Evolutionary conservation across 768 basidiomycete species (phyloP).

Genomic region (Trametes maxima): DNA sequence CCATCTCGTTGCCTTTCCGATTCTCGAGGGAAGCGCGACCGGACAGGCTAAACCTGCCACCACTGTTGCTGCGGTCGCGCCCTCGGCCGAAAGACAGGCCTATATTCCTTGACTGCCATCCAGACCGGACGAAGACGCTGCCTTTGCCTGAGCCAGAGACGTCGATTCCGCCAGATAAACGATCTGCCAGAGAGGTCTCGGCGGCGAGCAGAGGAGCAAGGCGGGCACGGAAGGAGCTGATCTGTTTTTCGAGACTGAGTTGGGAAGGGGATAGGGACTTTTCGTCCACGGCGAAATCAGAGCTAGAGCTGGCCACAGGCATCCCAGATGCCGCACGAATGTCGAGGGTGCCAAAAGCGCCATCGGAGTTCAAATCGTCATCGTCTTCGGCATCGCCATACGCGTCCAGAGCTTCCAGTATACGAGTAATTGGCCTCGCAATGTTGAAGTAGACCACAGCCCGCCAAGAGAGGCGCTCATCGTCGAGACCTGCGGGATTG

Average conservation of each 20-base stretch:
- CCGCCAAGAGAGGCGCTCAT: slow-evolving; percentile 74
- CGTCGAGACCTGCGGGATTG: slow-evolving; percentile 67
- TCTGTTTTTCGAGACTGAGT: slow-evolving; percentile 24
- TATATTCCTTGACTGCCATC: slow-evolving; percentile 76
- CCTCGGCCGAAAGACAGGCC: slow-evolving; percentile 38
- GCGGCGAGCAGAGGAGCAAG: slow-evolving; percentile 61
- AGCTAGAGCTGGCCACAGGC: slow-evolving; percentile 10
- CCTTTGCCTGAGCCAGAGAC: slow-evolving; percentile 74
- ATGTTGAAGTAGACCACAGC: slow-evolving; percentile 85
- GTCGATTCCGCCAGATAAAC: slow-evolving; percentile 72
- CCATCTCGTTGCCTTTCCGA: slow-evolving; percentile 9
- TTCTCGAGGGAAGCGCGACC: slow-evolving; percentile 34
- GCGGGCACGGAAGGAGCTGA: slow-evolving; percentile 50
- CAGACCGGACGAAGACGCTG: slow-evolving; percentile 74
- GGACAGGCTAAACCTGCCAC: slow-evolving; percentile 34
- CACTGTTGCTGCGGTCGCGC: slow-evolving; percentile 27
- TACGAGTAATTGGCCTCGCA: slow-evolving; percentile 42
- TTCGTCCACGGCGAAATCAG: slow-evolving; percentile 7
- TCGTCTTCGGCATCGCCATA: slow-evolving; percentile 45
- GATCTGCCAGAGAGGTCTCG: slow-evolving; percentile 67
- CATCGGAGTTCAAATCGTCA: slow-evolving; percentile 53
- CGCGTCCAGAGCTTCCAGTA: slow-evolving; percentile 37
- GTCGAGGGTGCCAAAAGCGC: slow-evolving; percentile 25
- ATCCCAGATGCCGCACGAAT: slow-evolving; percentile 3
- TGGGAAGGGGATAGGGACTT: slow-evolving; percentile 21